Conservation (phyloP, 2,329 filamentous ascomycete genomes). For the Aspergillus puulaauensis region DNA sequence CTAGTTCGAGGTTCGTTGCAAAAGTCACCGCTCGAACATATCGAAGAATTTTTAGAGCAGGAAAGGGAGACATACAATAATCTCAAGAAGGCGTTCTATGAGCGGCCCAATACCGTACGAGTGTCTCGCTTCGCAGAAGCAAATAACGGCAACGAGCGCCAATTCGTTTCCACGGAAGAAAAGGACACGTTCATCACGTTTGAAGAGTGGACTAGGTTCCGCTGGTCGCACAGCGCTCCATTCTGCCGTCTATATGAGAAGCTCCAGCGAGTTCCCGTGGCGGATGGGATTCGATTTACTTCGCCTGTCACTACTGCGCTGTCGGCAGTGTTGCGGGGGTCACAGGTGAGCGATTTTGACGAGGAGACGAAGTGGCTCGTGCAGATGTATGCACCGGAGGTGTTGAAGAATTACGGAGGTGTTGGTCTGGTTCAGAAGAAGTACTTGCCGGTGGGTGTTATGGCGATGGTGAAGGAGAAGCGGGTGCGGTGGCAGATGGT, state of each 20-base stretch:
- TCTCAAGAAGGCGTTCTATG: conserved; percentile 25
- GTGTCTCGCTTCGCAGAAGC: conserved; percentile 9
- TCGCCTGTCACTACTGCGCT: conserved; percentile 24
- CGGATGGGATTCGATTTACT: conserved; percentile 17
- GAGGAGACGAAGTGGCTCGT: conserved; percentile 32
- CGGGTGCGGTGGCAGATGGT: conserved; percentile 46
- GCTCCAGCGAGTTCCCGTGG: conserved; percentile 25
- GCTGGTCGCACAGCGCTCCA: conserved; percentile 22
- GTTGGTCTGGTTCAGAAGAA: conserved; percentile 40
- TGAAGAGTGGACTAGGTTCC: conserved; percentile 36
- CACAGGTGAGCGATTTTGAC: neutral
- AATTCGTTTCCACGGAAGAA: conserved; percentile 14
- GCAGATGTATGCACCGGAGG: conserved; percentile 35
- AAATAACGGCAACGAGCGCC: neutral
- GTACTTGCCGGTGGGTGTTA: conserved; percentile 40
- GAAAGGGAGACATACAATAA: conserved; percentile 25
- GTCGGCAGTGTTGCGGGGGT: conserved; percentile 1
- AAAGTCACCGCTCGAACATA: conserved; percentile 23
- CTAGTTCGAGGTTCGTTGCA: conserved; percentile 33
- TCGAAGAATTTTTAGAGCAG: conserved; percentile 23
- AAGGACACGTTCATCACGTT: conserved; percentile 34
- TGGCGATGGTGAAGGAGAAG: conserved; percentile 42
- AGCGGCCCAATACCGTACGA: neutral
- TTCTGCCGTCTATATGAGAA: conserved; percentile 23
- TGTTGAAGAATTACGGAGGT: conserved; percentile 37